Evolutionary conservation across 139 green algal genomes (phyloP).

Genomic region (Edaphochlamys debaryana): DNA sequence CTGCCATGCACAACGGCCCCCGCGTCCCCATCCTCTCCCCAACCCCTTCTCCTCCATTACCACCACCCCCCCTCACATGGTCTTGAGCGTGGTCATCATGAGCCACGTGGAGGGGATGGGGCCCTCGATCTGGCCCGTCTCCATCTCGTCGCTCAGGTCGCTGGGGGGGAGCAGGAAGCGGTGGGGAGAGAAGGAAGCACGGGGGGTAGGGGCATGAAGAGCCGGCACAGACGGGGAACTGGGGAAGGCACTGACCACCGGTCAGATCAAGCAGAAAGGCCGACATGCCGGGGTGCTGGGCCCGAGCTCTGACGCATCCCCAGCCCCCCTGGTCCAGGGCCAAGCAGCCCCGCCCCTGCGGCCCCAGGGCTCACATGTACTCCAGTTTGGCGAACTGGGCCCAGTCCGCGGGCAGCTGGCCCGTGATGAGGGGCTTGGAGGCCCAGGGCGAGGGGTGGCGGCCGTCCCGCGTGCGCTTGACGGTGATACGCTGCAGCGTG

Average conservation of each 20-base stretch:
- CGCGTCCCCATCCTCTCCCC: no score
- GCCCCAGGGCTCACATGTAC: conserved; percentile 29
- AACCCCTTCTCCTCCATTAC: no score
- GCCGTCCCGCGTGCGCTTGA: conserved; percentile 13
- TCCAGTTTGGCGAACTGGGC: conserved; percentile 15
- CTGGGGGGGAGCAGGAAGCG: not conserved
- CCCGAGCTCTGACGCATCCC: no score
- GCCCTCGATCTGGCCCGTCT: not conserved
- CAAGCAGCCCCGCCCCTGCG: no score
- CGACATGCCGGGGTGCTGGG: no score
- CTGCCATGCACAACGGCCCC: no score
- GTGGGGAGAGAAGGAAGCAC: no score
- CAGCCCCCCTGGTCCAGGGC: no score
- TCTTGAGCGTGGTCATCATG: conserved; percentile 25
- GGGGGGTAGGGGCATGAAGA: no score
- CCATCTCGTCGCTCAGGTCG: conserved; percentile 31
- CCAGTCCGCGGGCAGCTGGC: conserved; percentile 26
- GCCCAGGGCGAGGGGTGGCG: not conserved
- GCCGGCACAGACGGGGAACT: no score
- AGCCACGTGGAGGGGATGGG: conserved; percentile 33
- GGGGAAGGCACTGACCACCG: no score
- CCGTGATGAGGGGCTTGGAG: not conserved
- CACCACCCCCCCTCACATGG: conserved; percentile 10
- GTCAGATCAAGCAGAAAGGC: no score
- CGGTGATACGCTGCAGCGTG: conserved; percentile 22